Evolutionary conservation across 495 filamentous ascomycete genomes (phyloP).

Genomic region (Xylaria intraflava): DNA sequence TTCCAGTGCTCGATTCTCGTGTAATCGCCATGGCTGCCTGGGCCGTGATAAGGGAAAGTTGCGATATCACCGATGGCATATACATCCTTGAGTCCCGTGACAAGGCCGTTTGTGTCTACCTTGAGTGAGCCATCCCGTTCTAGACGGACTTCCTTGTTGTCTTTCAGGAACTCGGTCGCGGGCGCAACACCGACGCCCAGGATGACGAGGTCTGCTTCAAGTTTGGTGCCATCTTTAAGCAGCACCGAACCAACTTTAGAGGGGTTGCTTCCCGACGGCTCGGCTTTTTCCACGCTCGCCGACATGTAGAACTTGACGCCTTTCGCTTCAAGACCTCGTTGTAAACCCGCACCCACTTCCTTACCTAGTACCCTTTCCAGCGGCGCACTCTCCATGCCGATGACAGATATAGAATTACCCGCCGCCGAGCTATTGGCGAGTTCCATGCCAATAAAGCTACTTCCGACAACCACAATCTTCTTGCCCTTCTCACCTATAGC

Average conservation of each 20-base stretch:
- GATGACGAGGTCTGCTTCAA: constrained; percentile 85
- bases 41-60: constrained; percentile 88
- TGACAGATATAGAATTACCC: constrained; percentile 73
- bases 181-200: constrained; percentile 85
- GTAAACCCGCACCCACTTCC: constrained; percentile 74
- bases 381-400: constrained; percentile 87
- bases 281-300: constrained; percentile 74
- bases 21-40: constrained; percentile 62
- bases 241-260: constrained; percentile 70
- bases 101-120: constrained; percentile 69
- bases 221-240: constrained; percentile 77
- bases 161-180: constrained; percentile 75
- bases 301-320: constrained; percentile 82
- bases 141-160: constrained; percentile 58
- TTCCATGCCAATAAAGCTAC: constrained; percentile 95
- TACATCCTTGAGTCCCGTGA: constrained; percentile 67
- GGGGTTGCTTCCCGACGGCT: constrained; percentile 55
- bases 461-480: constrained; percentile 87
- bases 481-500: constrained; percentile 80
- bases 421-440: constrained; percentile 70
- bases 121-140: constrained; percentile 74
- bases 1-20: constrained; percentile 95
- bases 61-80: constrained; percentile 96
- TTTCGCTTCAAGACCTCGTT: constrained; percentile 66
- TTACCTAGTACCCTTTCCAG: constrained; percentile 83